Evolutionary conservation across 176 grass and related monocot genomes (phyloP).

Genomic region (Oryza australiensis): DNA sequence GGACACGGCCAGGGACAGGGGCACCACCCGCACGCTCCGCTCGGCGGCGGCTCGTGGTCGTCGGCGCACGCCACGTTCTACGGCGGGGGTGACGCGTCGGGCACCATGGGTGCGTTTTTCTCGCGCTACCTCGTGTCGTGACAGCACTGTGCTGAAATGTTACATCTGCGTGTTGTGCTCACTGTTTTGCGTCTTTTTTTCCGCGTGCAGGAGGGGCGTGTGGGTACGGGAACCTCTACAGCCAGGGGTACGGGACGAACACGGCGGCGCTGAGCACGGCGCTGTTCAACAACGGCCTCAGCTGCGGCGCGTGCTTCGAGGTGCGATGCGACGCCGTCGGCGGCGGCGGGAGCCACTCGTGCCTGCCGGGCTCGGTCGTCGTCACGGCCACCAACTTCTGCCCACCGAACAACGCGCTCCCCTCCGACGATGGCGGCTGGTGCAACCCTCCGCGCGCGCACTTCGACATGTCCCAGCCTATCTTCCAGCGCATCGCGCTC

Average conservation of each 20-base stretch:
- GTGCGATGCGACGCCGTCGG: conserved; percentile 54
- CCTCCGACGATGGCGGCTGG: conserved; percentile 82
- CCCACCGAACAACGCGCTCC: conserved; percentile 74
- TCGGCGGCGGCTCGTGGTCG: conserved; percentile 50
- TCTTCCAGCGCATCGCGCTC: conserved; percentile 83
- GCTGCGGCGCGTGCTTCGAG: conserved; percentile 86
- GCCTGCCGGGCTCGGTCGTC: conserved; percentile 69
- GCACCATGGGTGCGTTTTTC: conserved; percentile 69
- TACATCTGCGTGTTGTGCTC: background rate
- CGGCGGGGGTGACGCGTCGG: conserved; percentile 87
- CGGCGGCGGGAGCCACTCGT: conserved; percentile 45
- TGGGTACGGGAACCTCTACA: conserved; percentile 94
- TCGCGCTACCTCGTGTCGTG: background rate
- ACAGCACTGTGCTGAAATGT: background rate
- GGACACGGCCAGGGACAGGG: background rate
- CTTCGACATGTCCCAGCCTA: conserved; percentile 88
- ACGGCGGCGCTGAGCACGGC: conserved; percentile 92
- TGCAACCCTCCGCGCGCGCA: conserved; percentile 82
- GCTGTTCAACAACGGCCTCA: conserved; percentile 89
- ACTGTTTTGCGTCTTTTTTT: background rate
- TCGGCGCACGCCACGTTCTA: conserved; percentile 90
- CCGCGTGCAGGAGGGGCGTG: conserved; percentile 64
- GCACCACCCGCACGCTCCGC: background rate
- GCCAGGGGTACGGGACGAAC: conserved; percentile 87
- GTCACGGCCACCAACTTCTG: conserved; percentile 97